Base-by-base conservation (phyloP, 2,329 filamentous ascomycete species). In the Mariannaea elegans region DNA sequence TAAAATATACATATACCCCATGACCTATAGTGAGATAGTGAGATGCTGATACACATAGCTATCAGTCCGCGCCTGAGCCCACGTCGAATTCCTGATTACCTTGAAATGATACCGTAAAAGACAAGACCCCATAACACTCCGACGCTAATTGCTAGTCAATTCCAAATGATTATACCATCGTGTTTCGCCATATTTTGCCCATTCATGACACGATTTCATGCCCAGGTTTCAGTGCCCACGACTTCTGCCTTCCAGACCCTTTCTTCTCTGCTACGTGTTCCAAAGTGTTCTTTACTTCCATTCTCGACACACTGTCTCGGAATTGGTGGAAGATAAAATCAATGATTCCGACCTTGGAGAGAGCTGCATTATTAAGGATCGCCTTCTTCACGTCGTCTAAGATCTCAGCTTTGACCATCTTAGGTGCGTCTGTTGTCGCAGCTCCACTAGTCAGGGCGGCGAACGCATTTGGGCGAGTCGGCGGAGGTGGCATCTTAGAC, bases 231-330 rank as follows among this genome's bases (percentile, higher is more conserved):
- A 80, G 64, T 10, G 71, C 70, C 78, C 78, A 80, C 50, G 77
- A 73, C 63, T 78, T 80, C 24, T 63, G 55, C 16, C 75, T 70
- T 2, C 77, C 77, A 21, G 69, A 52, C 2, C 76, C 77, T 50
- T 72, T 75, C 71, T 76, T 79, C 65, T 77, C 77, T 2, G 78
- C 78, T 32, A 80, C 73, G 41, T 72, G 53, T 53, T 79, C 78
- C 24, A 80, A 61, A 1, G 77, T 79, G 27, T 79, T 79, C 72
- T 78, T 79, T 18, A 79, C 77, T 59, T 80, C 77, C 3, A 68
- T 63, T 21, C 77, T 72, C 18, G 77, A 77, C n/a, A 74, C 74
- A 14, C 62, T 68, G 41, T 75, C 71, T 18, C 72, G 74, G 39
- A 80, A 77, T 56, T 75, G 73, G 32, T 77, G 72, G 36, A 77